phyloP scores from a whole-genome alignment of 805 yeast genomes.

The Lachancea cidri region DNA sequence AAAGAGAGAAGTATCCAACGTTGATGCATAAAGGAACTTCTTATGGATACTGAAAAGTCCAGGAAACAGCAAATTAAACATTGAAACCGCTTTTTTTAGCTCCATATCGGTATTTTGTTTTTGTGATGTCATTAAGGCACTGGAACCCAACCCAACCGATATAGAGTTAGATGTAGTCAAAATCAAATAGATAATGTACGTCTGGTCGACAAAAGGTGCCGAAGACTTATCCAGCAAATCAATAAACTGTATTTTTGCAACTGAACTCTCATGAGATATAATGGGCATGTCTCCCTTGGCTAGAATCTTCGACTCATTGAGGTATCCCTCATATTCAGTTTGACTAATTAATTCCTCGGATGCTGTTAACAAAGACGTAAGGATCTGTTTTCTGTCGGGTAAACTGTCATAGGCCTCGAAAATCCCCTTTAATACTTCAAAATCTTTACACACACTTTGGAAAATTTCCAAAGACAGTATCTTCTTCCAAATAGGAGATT shows the following conservation, averaged over 20 bases:
- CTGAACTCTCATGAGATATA: slow-evolving; percentile 41
- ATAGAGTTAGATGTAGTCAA: slow-evolving; percentile 47
- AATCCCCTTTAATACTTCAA: slow-evolving; percentile 44
- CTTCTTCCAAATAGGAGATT: slow-evolving; percentile 65
- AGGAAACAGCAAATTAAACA: slow-evolving; percentile 36
- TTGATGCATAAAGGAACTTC: slow-evolving; percentile 50
- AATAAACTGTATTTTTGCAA: slow-evolving; percentile 50
- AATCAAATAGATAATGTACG: slow-evolving; percentile 58
- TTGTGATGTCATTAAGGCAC: slow-evolving; percentile 40
- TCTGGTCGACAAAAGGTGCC: slow-evolving; percentile 61
- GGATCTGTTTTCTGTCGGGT: slow-evolving; percentile 53
- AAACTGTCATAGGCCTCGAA: slow-evolving; percentile 58
- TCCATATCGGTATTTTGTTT: slow-evolving; percentile 11
- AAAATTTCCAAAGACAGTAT: slow-evolving; percentile 70
- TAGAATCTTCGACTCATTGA: slow-evolving; percentile 35
- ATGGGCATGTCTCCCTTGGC: slow-evolving; percentile 27
- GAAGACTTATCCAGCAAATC: slow-evolving; percentile 79
- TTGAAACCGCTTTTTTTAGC: slow-evolving; percentile 13
- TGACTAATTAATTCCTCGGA: slow-evolving; percentile 35
- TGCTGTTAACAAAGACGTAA: slow-evolving; percentile 48
- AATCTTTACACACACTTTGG: slow-evolving; percentile 53
- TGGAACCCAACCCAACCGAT: slow-evolving; percentile 64
- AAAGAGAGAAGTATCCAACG: slow-evolving; percentile 67
- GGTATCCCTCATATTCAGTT: slow-evolving; percentile 24
- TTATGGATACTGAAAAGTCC: slow-evolving; percentile 42